Base-by-base conservation (phyloP, 352 stramenopile species). In the Globisporangium orthogonon region DNA sequence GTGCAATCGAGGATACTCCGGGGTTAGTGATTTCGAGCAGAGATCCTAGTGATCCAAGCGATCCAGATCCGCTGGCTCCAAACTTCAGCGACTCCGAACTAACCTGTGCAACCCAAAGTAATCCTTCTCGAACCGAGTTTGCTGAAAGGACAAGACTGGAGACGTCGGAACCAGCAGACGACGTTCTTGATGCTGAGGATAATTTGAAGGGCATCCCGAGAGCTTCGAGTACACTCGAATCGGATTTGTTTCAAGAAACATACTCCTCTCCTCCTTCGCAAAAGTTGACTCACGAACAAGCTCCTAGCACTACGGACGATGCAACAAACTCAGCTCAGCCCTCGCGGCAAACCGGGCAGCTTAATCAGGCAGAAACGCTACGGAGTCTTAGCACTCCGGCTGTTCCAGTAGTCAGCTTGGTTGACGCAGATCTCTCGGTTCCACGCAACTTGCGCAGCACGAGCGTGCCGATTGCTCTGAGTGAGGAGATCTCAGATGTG, bases 311-410 rank as follows among this genome's bases (percentile, higher is more conserved):
- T 13, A 46, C 17, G 13, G 33, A 9, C 3, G 4, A 4, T 6
- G 13, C 15, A 7, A 10, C 4, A n/a, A 15, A 17, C 2, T 17
- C 48, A 15, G 6, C 14, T 11, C 40, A 49, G 0, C 10, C 7
- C 3, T 28, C 29, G 3, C 30, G 14, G 17, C 37, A 31, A 6
- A 33, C 49, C 39, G 23, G 33, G 17, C 43, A 50, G 37, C 44
- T 58, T n/a, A 30, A 17, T 17, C 45, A 46, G 29, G 17, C 18
- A 11, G 30, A 10, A 9, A 47, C 58, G 7, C 55, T 56, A 15
- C 68, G 60, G n/a, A 74, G 68, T 48, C 60, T 68, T 37, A 76
- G 65, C 31, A 53, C 70, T 10, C 57, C 67, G 2, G 54, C 48
- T 1, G 50, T 66, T 10, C 53, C 58, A 3, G 47, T 49, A 7